Evolutionary conservation across 306 rosid species (phyloP).

Genomic region (Glycine latifolia): DNA sequence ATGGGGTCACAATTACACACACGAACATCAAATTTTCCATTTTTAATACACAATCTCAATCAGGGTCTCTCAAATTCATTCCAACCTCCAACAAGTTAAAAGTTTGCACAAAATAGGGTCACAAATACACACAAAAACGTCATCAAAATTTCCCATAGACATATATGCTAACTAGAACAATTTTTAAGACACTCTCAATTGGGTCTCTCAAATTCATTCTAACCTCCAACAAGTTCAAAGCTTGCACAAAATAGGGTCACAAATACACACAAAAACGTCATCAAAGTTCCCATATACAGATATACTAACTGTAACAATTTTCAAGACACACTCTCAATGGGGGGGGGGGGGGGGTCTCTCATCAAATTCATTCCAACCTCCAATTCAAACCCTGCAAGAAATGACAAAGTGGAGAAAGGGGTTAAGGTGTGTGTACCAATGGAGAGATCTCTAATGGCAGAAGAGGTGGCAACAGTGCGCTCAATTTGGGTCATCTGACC

Average conservation of each 20-base stretch:
- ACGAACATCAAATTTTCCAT: neutral
- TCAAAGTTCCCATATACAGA: neutral
- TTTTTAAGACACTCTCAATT: conserved; percentile 12
- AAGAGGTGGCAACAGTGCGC: conserved; percentile 64
- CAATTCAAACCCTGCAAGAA: neutral
- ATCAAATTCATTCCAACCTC: conserved; percentile 9
- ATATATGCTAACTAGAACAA: too few relatives aligned
- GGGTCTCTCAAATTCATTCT: conserved; percentile 16
- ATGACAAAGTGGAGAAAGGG: neutral
- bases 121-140: neutral
- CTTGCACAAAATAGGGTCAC: conserved; percentile 5
- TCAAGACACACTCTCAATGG: conserved; percentile 9
- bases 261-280: neutral
- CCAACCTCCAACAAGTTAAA: conserved; percentile 20
- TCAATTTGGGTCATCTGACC: conserved; percentile 92
- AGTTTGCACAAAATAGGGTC: conserved; percentile 2
- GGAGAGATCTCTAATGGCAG: conserved; percentile 55
- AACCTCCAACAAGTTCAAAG: conserved; percentile 17
- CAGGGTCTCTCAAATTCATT: neutral
- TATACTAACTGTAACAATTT: neutral
- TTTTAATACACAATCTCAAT: neutral
- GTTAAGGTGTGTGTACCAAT: conserved; percentile 54
- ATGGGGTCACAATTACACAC: too few relatives aligned
- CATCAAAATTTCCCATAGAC: neutral
- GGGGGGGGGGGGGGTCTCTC: too few relatives aligned